Base-by-base conservation (phyloP, 2,329 filamentous ascomycete genomes). In the Hymenoscyphus scutula region DNA sequence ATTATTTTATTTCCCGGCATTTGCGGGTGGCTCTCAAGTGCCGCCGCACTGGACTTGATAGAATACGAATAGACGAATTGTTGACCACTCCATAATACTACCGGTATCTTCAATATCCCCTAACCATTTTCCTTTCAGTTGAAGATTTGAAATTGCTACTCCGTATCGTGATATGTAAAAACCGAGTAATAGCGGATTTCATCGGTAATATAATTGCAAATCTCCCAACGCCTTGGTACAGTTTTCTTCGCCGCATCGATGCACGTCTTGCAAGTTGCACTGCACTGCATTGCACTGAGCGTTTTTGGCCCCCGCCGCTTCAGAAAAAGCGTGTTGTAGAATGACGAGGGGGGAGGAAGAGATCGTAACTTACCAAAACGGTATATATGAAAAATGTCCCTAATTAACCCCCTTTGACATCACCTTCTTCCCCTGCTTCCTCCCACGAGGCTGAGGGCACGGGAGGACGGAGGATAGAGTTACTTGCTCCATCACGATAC, bases 381-480 rank as follows among this genome's bases (percentile, higher is more conserved):
- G 41, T 48, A 23, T 10, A 19, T 13, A n/a, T n/a, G 3, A 13
- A 23, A 48, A 23, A 48, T 48, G n/a, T 10, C 41, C 41, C n/a
- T 48, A 48, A 48, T 48, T 48, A 48, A 48, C 41, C 41, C n/a
- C 41, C 41, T 48, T 48, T 48, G n/a, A 8, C 41, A 23, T 25
- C 41, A 10, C 7, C n/a, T n/a, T n/a, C n/a, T 23, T 48, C 19
- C 41, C 41, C 41, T 48, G 41, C 23, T 19, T 48, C n/a, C 10
- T 48, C 41, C 41, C 41, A 48, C 41, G 41, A 48, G 41, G 41
- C 41, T 48, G n/a, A 19, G 41, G 41, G 19, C 3, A 48, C 41
- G n/a, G 41, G n/a, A 48, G n/a, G 3, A 45, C 38, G 38, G 38
- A 45, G 17, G 38, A 48, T 48, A 48, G 41, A 48, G 41, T 25